Evolutionary conservation across 768 basidiomycete species (phyloP), one percentile per base, ranked within the genome.

Genomic region (Lyophyllum atratum): DNA sequence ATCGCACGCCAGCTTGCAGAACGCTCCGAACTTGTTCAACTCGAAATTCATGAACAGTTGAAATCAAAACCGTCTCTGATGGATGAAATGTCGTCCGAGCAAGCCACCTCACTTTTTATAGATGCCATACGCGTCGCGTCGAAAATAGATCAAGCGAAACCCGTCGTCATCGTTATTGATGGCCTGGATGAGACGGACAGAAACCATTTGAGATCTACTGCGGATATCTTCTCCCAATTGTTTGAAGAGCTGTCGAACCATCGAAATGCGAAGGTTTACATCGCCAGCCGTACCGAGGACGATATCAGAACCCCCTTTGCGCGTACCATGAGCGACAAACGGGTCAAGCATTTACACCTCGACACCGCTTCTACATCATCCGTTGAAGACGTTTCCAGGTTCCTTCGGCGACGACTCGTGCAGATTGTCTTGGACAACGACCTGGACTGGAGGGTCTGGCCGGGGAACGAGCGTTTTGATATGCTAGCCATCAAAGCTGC

Each of bases 81-180:
- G 39, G 56, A 62, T 26, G 44, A 7, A 3, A 60, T 62, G 12
- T 51, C 59, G 2, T 21, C 33, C 2, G 49, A 56, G 11, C 61
- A 65, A 44, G 64, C 64, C 26, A 42, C 33, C 21, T 42, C 44
- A 11, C 56, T 65, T 3, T 65, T 65, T 47, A 42, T 62, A 12
- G 50, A 57, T 15, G 34, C 56, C 15, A 50, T 65, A 40, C 25
- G 21, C 3, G 48, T 56, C 25, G 61, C 61, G 7, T 60, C 53
- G 1, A 11, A 2, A 12, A 29, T 55, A 5, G 29, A 60, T 25
- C 52, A 49, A 17, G 17, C 9, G 15, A 52, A 49, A 37, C 59
- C 61, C 6, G 56, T 62, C 3, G 58, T 65, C 8, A 31, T 65
- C 29, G 50, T 65, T 22, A 65, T 64, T 40, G 63, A 64, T 45